phyloP scores from a whole-genome alignment of 108 stramenopile species.

The Seminavis robusta region DNA sequence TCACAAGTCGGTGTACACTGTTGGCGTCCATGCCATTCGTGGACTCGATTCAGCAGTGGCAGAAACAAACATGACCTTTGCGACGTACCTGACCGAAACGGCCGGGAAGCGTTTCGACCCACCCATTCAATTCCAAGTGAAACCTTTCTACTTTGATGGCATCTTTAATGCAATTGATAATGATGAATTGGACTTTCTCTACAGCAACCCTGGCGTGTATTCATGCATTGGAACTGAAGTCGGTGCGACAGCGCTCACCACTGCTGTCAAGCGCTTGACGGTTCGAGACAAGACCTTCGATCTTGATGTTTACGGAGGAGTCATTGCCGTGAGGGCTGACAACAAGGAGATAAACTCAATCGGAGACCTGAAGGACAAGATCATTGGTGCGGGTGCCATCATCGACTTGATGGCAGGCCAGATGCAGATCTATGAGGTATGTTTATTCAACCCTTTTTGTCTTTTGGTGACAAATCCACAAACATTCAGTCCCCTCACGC shows the following conservation, averaged over 20 bases:
- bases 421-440: slow-evolving; percentile 7
- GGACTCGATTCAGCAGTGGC: neutral
- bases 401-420: neutral
- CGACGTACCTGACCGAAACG: slow-evolving; percentile 11
- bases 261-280: neutral
- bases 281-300: slow-evolving; percentile 1
- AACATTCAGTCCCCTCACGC: no score
- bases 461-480: no score
- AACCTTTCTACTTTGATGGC: neutral
- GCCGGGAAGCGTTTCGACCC: slow-evolving; percentile 16
- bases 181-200: slow-evolving; percentile 14
- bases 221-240: slow-evolving; percentile 13
- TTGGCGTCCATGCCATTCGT: neutral
- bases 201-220: slow-evolving; percentile 13
- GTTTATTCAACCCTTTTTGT: no score
- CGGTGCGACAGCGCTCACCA: slow-evolving; percentile 8
- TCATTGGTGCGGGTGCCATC: slow-evolving; percentile 9
- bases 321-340: neutral
- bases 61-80: slow-evolving; percentile 3
- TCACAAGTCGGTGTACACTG: slow-evolving; percentile 1
- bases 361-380: slow-evolving; percentile 9
- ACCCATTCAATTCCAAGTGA: slow-evolving; percentile 11
- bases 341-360: neutral
- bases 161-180: slow-evolving; percentile 13
- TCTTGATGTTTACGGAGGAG: slow-evolving; percentile 5